phyloP scores from a whole-genome alignment of 306 rosid species.

The Vigna trinervia region DNA sequence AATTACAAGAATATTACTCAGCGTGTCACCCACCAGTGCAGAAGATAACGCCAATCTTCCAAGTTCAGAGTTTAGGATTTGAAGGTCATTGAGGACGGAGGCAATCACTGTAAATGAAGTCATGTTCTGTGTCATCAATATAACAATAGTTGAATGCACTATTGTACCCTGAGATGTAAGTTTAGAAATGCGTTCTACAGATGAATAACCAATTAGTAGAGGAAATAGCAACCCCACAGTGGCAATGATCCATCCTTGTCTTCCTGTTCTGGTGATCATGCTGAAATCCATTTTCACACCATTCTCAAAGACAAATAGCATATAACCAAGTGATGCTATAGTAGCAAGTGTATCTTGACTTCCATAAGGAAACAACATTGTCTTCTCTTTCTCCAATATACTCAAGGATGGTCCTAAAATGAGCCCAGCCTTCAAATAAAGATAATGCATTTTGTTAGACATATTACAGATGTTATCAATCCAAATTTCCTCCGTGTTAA shows the following conservation, averaged over 20 bases:
- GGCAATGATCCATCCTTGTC: slow-evolving; percentile 43
- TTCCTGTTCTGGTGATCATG: slow-evolving; percentile 47
- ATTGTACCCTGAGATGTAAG: background rate
- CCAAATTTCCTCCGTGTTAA: background rate
- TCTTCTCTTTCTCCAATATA: background rate
- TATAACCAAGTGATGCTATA: slow-evolving; percentile 52
- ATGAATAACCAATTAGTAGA: background rate
- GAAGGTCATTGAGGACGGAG: slow-evolving; percentile 45
- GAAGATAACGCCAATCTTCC: slow-evolving; percentile 48
- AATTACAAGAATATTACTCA: slow-evolving; percentile 4
- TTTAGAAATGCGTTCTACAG: background rate
- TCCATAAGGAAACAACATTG: slow-evolving; percentile 40
- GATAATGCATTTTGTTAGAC: background rate
- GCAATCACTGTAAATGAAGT: slow-evolving; percentile 51
- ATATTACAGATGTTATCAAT: background rate
- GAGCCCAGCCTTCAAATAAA: slow-evolving; percentile 49
- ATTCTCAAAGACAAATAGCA: slow-evolving; percentile 44
- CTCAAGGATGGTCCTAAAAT: slow-evolving; percentile 50
- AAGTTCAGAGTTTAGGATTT: slow-evolving; percentile 50
- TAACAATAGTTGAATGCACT: background rate
- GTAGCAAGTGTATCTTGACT: slow-evolving; percentile 53
- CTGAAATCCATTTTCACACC: slow-evolving; percentile 60
- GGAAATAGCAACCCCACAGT: slow-evolving; percentile 27
- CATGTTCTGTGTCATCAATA: slow-evolving; percentile 35
- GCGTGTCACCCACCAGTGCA: slow-evolving; percentile 44